Base-by-base conservation (phyloP, 1,139 yeast species). In the Yamadazyma blattariae region DNA sequence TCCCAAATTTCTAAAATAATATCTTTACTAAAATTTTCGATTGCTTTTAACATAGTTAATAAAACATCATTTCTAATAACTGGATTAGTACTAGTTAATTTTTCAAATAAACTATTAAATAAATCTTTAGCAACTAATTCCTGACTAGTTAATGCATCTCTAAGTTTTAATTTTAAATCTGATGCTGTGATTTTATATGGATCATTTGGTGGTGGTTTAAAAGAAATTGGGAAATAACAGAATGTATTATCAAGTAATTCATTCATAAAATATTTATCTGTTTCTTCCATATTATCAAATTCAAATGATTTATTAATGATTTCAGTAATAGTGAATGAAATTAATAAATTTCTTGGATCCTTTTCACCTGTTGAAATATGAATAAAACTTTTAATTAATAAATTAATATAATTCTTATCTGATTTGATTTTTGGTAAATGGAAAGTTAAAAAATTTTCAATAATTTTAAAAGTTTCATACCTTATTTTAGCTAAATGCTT, bases 151-250 rank as follows among this genome's bases (percentile, higher is more conserved):
- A 92, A 71, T 7, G 87, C 84, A 25, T 45, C 44, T 36, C 78
- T 68, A 37, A 92, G 64, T 8, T 77, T 71, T 7, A 50, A 31
- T 51, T 87, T 88, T 46, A 92, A 69, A 36, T 88, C 85, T 1
- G 71, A 74, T 2, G 89, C 76, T 0, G 95, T 79, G 42, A 89
- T 86, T 41, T 82, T 79, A 55, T 89, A 88, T 0, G 96, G 96
- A 56, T 90, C 96, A 53, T 86, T 82, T 39, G 84, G 79, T 1
- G 97, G 96, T 2, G 98, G 97, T 41, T 81, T 82, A 61, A 94
- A 94, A 1, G 97, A 85, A 35, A 94, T 90, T 4, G 99, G 99
- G 61, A 90, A 94, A 61, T 94, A 94, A 57, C 98, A 92, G 55
- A 92, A 92, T 27, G 89, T 72, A 25, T 86, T 79, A 54, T 94